Evolutionary conservation across 2,329 filamentous ascomycete genomes (phyloP).

Genomic region (Chrysosphaeria jannelii): DNA sequence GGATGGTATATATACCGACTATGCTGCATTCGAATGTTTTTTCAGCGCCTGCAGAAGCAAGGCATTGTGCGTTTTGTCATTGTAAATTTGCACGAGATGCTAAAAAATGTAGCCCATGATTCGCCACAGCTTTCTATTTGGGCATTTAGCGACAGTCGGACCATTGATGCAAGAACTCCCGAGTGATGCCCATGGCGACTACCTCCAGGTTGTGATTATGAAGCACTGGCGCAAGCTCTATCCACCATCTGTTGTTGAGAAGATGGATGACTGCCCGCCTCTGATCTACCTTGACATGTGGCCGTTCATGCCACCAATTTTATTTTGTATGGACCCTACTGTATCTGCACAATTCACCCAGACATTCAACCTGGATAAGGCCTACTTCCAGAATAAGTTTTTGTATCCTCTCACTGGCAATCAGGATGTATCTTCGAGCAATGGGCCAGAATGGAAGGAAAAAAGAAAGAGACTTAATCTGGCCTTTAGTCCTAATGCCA

Average conservation of each 20-base stretch:
- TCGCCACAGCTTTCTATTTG: conserved; percentile 4
- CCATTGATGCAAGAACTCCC: conserved; percentile 4
- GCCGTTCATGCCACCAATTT: conserved; percentile 3
- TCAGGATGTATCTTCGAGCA: conserved; percentile 9
- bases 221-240: conserved; percentile 5
- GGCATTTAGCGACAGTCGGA: conserved; percentile 5
- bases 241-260: conserved; percentile 2
- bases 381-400: conserved; percentile 1
- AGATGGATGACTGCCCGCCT: conserved; percentile 1
- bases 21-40: not conserved
- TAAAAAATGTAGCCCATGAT: conserved; percentile 4
- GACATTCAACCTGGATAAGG: conserved; percentile 3
- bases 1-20: not conserved
- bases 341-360: conserved; percentile 3
- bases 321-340: conserved; percentile 4
- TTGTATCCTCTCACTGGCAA: conserved; percentile 7
- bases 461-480: conserved; percentile 10
- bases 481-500: conserved; percentile 10
- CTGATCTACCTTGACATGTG: conserved; percentile 4
- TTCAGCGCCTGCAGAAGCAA: not conserved
- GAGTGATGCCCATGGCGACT: conserved; percentile 5
- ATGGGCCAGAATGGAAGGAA: conserved; percentile 11
- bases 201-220: conserved; percentile 4
- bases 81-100: not conserved
- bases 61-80: not conserved